Evolutionary conservation across 2,329 filamentous ascomycete genomes (phyloP), one percentile per base, ranked within the genome.

Genomic region (Colletotrichum gigasporum): DNA sequence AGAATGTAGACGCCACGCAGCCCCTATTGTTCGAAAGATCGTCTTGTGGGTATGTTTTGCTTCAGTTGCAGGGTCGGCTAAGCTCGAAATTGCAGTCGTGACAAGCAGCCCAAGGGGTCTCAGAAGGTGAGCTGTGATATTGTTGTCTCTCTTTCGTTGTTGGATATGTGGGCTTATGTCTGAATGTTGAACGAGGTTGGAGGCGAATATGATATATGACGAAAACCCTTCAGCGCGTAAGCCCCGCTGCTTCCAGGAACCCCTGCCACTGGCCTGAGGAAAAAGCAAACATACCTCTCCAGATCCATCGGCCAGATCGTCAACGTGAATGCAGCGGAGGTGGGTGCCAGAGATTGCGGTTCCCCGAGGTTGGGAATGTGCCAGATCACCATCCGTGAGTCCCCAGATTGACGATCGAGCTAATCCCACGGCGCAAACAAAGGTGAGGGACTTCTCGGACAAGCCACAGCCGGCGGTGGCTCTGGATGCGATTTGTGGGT

Each of bases 181-280:
- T 53, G 45, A 26, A 58, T 32, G 51, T 56, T 30, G 35, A 39
- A 51, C 28, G 22, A 26, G 24, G 59, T 30, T 14, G 51, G 51
- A 12, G 41, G 6, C 24, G 24, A 64, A 42, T 47, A 35, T 30
- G 61, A 64, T 44, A 64, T 61, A 14, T 61, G 56, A 64, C 61
- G 30, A 47, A 61, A 47, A 30, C 14, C 35, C 20, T 53, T 37
- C 26, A 65, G 24, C 51, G 32, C 30, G 28, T 47, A 52, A 28
- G 39, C 45, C 54, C 20, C n/a, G 10, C 45, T 20, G 35, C 44
- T 45, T 62, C 37, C 24, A 11, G 41, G 9, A 2, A 44, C 26
- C 50, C 57, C 34, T 45, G 52, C 18, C 11, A 4, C 41, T 30
- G 22, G 4, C 16, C 26, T 7, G 22, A 11, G 12, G 26, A 51